Base-by-base conservation (phyloP, 345 rosid genomes). In the Eutrema heterophyllum region DNA sequence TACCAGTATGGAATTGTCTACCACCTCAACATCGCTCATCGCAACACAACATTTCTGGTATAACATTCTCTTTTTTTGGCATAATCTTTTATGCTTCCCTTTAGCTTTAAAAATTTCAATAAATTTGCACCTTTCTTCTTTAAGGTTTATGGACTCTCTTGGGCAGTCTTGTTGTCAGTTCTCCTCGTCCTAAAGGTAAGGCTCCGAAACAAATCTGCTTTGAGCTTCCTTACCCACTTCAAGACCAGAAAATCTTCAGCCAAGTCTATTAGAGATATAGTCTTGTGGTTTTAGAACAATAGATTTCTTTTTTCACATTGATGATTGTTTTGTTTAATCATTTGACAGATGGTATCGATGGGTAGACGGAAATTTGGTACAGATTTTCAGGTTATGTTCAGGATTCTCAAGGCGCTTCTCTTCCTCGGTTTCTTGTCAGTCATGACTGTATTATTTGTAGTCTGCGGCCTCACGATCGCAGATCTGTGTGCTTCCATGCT, bases 1-100 rank as follows among this genome's bases (percentile, higher is more conserved):
- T 92, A 81, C 83, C 97, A 92, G 74, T 95, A 92, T 73, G 99
- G 94, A 46, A 92, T 95, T 33, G 97, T 95, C 64, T 95, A 95
- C 83, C 99, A 95, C 78, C 97, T 95, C 67, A 85, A 95, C 68
- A 89, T 95, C 52, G 81, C 90, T 75, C 97, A 60, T 61, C 88
- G 73, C 80, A 71, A 70, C 83, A 90, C 83, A 80, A 83, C 57
- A 49, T 13, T 92, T 27, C 77, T 85, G 91, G 99, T 91, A 86
- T n/a, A 8, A 44, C 18, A 40, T 9, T 66, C 12, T 70, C 36
- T 11, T 54, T 6, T 13, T 6, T 53, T 12, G 9, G 5, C 61
- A 59, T 39, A 48, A 13, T 16, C 57, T 44, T 15, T 15, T 21
- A 50, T 67, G 18, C 36, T 55, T 62, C 55, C 60, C 13, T 64